A percentile compares a stretch with the other conserved stretches of the same genome.
These are phyloP conservation scores for Chenopodium berlandieri DNA, from an alignment of 148 eudicot species.

Conservation along the genomic window DNA sequence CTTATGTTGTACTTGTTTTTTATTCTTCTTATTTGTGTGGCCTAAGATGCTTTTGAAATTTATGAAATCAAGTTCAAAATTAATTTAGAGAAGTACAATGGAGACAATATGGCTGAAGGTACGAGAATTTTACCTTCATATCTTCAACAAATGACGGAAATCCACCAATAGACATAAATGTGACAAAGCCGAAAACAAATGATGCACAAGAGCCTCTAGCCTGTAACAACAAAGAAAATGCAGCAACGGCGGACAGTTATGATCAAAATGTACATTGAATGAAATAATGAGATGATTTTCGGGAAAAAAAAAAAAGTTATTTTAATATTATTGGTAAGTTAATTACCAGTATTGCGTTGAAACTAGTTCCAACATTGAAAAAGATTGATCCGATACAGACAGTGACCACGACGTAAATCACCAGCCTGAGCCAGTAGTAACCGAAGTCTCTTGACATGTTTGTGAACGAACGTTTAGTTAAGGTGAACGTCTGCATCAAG, in stretches of 20 bases:
- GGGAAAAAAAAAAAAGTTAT: not conserved
- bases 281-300: not conserved
- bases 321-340: not conserved
- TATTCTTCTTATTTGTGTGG: not conserved
- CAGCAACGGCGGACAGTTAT: not conserved
- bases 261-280: not conserved
- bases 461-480: slow-evolving; percentile 80
- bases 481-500: slow-evolving; percentile 70
- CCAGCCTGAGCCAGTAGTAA: slow-evolving; percentile 92
- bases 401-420: slow-evolving; percentile 81
- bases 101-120: not conserved
- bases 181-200: slow-evolving; percentile 91
- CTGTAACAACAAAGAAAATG: slow-evolving; percentile 29
- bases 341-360: slow-evolving; percentile 71
- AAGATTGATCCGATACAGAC: slow-evolving; percentile 87
- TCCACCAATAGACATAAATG: slow-evolving; percentile 98
- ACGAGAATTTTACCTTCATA: slow-evolving; percentile 57
- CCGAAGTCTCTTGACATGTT: slow-evolving; percentile 99
- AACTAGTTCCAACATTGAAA: slow-evolving; percentile 78
- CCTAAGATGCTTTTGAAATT: not conserved
- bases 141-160: slow-evolving; percentile 97
- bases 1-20: not conserved
- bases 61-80: not conserved
- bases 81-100: not conserved
- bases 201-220: slow-evolving; percentile 96